phyloP scores from a whole-genome alignment of 371 early-diverging fungal species.

The Syncephalastrum sp. region DNA sequence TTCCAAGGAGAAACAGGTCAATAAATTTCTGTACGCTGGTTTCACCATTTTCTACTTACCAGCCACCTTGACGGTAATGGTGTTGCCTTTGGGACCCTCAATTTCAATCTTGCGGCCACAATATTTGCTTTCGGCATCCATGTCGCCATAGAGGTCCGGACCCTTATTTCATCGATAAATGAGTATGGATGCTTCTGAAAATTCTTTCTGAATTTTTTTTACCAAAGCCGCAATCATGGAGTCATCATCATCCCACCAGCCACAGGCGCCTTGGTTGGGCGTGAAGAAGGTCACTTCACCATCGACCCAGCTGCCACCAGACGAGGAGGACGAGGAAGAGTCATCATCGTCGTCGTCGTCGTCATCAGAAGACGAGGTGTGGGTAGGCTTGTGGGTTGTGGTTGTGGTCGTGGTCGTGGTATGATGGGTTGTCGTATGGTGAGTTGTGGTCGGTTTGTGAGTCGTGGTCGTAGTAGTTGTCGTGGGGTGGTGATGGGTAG shows the following conservation, averaged over 20 bases:
- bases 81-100: constrained; percentile 30
- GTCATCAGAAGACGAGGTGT: constrained; percentile 1
- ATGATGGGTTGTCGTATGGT: constrained; percentile 14
- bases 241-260: constrained; percentile 25
- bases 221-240: constrained; percentile 36
- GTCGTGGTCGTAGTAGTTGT: constrained; percentile 11
- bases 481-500: constrained; percentile 6
- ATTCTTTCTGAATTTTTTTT: constrained; percentile 1
- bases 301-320: constrained; percentile 5
- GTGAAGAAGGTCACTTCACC: constrained; percentile 39
- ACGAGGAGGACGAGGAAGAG: neutral
- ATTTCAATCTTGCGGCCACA: constrained; percentile 35
- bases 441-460: constrained; percentile 4
- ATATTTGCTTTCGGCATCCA: constrained; percentile 27
- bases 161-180: constrained; percentile 7
- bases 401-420: constrained; percentile 20
- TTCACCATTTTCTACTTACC: constrained; percentile 6
- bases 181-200: neutral
- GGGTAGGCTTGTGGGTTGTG: constrained; percentile 14
- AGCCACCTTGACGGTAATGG: constrained; percentile 26
- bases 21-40: too few species aligned
- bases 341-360: constrained; percentile 6
- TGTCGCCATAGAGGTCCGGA: constrained; percentile 30
- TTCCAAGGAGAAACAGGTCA: neutral
- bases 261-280: constrained; percentile 43